Base-by-base conservation (phyloP, 345 rosid species). In the Crucihimalaya himalaica region DNA sequence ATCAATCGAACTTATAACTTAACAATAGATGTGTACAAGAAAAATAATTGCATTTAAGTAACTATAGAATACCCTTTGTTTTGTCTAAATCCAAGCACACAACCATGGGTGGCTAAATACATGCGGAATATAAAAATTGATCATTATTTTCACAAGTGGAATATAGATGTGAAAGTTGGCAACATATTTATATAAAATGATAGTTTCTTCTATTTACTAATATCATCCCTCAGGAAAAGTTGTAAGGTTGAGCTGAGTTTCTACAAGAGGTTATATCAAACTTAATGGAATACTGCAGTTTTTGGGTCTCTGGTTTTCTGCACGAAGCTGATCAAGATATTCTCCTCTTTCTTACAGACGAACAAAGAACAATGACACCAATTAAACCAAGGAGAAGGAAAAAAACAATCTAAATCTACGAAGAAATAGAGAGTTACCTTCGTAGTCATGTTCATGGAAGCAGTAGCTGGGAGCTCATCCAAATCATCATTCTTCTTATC, bases 301-400 rank as follows among this genome's bases (percentile, higher is more conserved):
- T 56, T n/a, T n/a, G n/a, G n/a, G 80, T 77, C 92, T 91, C 86
- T 94, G 97, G 40, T 93, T 88, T 78, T 89, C 96, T 34, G 84
- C 86, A 46, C 84, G 91, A 32, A 89, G 91, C 74, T 89, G 86
- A 68, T 77, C 77, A 40, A 89, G 82, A 43, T 78, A 74, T n/a
- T 80, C 81, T 77, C 86, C 87, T 78, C 95, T 84, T 76, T 88
- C 92, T 96, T 91, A 65, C n/a, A n/a, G 27, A 53, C 55, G 32
- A 63, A 64, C 28, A 23, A 70, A 63, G 4, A 55, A 55, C 11
- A 71, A 19, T 20, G 6, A 50, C 28, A 60, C 46, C 37, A 51
- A 6, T 45, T 45, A n/a, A 45, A 5, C 10, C 4, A 9, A 6
- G 48, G 9, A 43, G 5, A 35, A 35, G 5, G 23, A 45, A 39